phyloP scores from a whole-genome alignment of 345 rosid genomes.

The Boechera divaricarpa region DNA sequence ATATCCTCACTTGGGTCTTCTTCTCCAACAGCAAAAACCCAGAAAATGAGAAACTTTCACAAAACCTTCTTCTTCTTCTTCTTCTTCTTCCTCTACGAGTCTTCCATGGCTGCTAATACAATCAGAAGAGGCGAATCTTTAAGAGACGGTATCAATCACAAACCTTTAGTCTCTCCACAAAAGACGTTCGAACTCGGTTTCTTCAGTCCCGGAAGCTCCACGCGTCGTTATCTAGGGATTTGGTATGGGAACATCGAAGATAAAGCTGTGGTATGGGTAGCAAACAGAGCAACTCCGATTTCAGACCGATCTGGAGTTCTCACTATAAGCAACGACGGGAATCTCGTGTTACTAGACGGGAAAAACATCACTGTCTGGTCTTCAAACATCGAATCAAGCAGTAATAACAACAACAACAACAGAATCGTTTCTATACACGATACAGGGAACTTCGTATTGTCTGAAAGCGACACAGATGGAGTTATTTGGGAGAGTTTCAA shows the following conservation, averaged over 20 bases:
- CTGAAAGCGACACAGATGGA: slow-evolving; percentile 36
- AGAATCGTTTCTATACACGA: slow-evolving; percentile 34
- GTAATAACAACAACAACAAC: slow-evolving; percentile 43
- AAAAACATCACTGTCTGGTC: slow-evolving; percentile 54
- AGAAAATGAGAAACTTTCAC: slow-evolving; percentile 31
- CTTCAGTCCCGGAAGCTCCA: slow-evolving; percentile 44
- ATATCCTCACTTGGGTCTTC: slow-evolving; percentile 27
- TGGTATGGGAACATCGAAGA: slow-evolving; percentile 47
- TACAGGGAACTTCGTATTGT: slow-evolving; percentile 50
- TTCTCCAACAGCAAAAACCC: neutral
- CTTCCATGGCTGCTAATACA: slow-evolving; percentile 36
- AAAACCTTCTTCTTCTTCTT: slow-evolving; percentile 21
- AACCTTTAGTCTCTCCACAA: slow-evolving; percentile 36
- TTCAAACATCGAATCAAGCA: slow-evolving; percentile 37
- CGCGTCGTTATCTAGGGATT: slow-evolving; percentile 39
- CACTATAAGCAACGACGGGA: slow-evolving; percentile 55
- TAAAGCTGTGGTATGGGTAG: slow-evolving; percentile 50
- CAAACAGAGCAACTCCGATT: slow-evolving; percentile 65
- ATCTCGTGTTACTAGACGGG: slow-evolving; percentile 57
- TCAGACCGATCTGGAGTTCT: slow-evolving; percentile 53
- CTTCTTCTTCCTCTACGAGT: slow-evolving; percentile 12
- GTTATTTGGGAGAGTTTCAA: slow-evolving; percentile 69
- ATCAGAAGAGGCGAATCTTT: slow-evolving; percentile 38
- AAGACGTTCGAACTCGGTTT: slow-evolving; percentile 47
- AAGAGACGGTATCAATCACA: slow-evolving; percentile 35